Evolutionary conservation across 305 asterid species (phyloP), one percentile per base, ranked within the genome.

Genomic region (Plantago coronopus): DNA sequence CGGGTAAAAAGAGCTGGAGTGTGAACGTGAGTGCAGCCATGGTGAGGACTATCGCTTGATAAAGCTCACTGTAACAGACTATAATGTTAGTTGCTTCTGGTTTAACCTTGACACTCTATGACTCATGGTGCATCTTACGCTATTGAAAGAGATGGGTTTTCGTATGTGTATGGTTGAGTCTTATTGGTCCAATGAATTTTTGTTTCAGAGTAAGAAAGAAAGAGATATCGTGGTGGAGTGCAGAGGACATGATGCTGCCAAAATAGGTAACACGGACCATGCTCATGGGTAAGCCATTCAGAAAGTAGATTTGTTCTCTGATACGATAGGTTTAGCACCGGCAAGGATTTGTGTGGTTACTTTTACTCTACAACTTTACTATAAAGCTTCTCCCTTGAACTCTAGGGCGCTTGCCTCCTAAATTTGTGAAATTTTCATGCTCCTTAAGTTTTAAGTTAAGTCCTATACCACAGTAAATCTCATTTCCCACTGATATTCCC

Each of bases 241-340:
- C 81, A 83, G 83, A 85, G 99, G 99, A 55, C 99, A 89, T 64
- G 99, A 94, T 81, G 97, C 97, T 22, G 96, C 99, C 65, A 81
- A 89, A 79, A 82, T 94, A 48, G 57, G 78, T 25, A 84, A 75
- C 67, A 72, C 85, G 19, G 89, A 94, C 31, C 95, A 89, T 73
- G 99, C 96, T 74, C 99, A 94, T 50, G 99, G 97, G 97, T 94
- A 78, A 72, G 76, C 69, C 65, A n/a, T 66, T 38, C 61, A 40
- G n/a, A 25, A 31, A 44, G 7, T 18, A 21, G 8, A 29, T 10
- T 37, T 17, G n/a, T 53, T 37, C 37, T n/a, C 1, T 34, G 40
- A 9, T 6, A 7, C 12, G 8, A 19, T 16, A 27, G 17, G 34
- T 37, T 17, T 42, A 20, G 38, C 38, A 16, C 43, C 45, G 23